These are phyloP conservation scores for Myxozyma neglecta DNA, from an alignment of 805 yeast species.

Conservation along the genomic window DNA sequence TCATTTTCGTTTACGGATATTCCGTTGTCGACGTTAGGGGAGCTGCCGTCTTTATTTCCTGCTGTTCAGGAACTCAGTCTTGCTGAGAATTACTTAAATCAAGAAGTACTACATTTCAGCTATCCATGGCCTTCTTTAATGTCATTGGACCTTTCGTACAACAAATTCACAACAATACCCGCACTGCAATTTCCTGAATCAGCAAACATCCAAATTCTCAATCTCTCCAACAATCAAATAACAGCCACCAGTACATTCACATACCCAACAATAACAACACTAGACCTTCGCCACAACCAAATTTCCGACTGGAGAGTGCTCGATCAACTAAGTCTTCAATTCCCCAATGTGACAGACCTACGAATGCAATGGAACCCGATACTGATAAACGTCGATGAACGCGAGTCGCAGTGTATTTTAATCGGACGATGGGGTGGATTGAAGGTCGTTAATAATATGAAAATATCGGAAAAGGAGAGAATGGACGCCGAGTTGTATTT, in stretches of 20 bases:
- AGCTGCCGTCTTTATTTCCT: slow-evolving; percentile 43
- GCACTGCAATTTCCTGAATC: background rate
- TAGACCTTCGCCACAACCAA: slow-evolving; percentile 57
- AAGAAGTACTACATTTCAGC: background rate
- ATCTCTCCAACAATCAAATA: slow-evolving; percentile 45
- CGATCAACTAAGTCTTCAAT: slow-evolving; percentile 45
- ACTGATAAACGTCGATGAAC: slow-evolving; percentile 34
- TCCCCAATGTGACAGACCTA: slow-evolving; percentile 50
- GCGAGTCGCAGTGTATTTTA: slow-evolving; percentile 39
- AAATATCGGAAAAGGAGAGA: slow-evolving; percentile 50
- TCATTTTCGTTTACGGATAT: slow-evolving; percentile 33
- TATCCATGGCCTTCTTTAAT: slow-evolving; percentile 20
- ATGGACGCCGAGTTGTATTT: slow-evolving; percentile 68
- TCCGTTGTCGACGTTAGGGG: slow-evolving; percentile 10
- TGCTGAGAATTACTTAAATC: slow-evolving; percentile 39
- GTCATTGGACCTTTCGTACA: slow-evolving; percentile 48
- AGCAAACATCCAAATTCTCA: slow-evolving; percentile 35
- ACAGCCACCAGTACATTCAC: background rate
- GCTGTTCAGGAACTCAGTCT: slow-evolving; percentile 40
- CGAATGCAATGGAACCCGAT: slow-evolving; percentile 58
- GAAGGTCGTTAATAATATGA: slow-evolving; percentile 58
- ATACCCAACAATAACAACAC: slow-evolving; percentile 25
- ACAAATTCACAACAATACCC: slow-evolving; percentile 44
- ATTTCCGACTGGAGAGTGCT: slow-evolving; percentile 51
- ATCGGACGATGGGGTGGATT: slow-evolving; percentile 51